These are phyloP conservation scores for Geotrichum klebahnii DNA, from an alignment of 1,139 yeast species.

Conservation along the genomic window DNA sequence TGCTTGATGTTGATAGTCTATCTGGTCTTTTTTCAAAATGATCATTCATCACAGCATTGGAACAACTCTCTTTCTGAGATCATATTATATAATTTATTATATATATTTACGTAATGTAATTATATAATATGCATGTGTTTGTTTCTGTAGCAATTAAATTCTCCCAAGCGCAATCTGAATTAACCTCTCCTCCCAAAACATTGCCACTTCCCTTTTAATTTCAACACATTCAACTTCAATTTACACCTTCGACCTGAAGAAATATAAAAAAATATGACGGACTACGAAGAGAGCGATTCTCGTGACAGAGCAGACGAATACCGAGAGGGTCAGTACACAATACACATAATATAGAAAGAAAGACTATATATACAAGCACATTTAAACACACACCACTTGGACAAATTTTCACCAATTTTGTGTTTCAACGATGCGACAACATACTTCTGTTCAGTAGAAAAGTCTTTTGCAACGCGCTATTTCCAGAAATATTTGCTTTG, in stretches of 20 bases:
- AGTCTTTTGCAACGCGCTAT: background rate
- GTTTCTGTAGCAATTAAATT: too few species aligned
- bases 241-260: background rate
- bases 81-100: too few species aligned
- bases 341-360: background rate
- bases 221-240: background rate
- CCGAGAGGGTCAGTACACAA: slow-evolving; percentile 24
- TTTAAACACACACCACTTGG: background rate
- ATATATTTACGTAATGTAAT: too few species aligned
- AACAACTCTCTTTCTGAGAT: too few species aligned
- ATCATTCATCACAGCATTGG: background rate
- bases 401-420: background rate
- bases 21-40: too few species aligned
- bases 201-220: background rate
- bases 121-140: too few species aligned
- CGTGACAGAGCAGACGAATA: slow-evolving; percentile 22
- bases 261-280: slow-evolving; percentile 18
- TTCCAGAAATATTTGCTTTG: background rate
- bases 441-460: background rate
- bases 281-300: slow-evolving; percentile 21
- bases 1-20: background rate
- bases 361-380: background rate
- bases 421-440: background rate
- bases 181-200: background rate
- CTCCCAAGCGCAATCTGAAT: too few species aligned